These are phyloP conservation scores for Schwanniomyces occidentalis DNA, from an alignment of 805 yeast genomes.

Conservation along the genomic window DNA sequence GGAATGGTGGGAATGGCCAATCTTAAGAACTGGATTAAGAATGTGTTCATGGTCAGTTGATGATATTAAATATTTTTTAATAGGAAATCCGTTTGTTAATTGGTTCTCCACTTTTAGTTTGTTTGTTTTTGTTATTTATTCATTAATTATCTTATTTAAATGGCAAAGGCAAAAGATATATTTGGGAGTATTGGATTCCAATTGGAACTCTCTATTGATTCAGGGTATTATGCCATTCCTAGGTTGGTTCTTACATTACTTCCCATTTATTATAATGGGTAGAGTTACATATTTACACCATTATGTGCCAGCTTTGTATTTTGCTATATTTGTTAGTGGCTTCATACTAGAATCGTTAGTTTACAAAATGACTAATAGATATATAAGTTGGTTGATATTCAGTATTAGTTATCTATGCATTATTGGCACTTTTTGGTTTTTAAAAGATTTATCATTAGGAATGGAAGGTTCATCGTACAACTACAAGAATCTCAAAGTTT, in stretches of 20 bases:
- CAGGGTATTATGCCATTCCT: conserved; percentile 37
- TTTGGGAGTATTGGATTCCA: conserved; percentile 21
- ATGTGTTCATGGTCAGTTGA: conserved; percentile 70
- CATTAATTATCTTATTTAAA: conserved; percentile 16
- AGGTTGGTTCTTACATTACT: conserved; percentile 42
- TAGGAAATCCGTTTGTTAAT: conserved; percentile 78
- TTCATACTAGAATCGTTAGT: conserved; percentile 51
- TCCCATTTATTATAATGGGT: conserved; percentile 44
- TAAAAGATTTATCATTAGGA: conserved; percentile 76
- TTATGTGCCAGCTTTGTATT: conserved; percentile 45
- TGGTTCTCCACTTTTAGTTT: conserved; percentile 47
- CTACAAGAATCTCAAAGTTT: conserved; percentile 31
- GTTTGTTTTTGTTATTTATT: conserved; percentile 19
- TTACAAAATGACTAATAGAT: conserved; percentile 14
- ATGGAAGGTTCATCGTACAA: conserved; percentile 49
- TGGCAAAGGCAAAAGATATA: conserved; percentile 35
- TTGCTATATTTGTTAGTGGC: conserved; percentile 73
- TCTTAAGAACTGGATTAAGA: conserved; percentile 72
- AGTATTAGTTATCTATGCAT: conserved; percentile 48
- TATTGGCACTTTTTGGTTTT: conserved; percentile 57
- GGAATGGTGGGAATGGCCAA: conserved; percentile 87
- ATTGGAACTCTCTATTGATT: conserved; percentile 28
- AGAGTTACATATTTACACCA: conserved; percentile 46
- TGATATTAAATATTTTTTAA: conserved; percentile 59
- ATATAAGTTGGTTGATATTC: conserved; percentile 34